Conservation (phyloP, 2,329 filamentous ascomycete genomes). For the Fusarium robinianum region DNA sequence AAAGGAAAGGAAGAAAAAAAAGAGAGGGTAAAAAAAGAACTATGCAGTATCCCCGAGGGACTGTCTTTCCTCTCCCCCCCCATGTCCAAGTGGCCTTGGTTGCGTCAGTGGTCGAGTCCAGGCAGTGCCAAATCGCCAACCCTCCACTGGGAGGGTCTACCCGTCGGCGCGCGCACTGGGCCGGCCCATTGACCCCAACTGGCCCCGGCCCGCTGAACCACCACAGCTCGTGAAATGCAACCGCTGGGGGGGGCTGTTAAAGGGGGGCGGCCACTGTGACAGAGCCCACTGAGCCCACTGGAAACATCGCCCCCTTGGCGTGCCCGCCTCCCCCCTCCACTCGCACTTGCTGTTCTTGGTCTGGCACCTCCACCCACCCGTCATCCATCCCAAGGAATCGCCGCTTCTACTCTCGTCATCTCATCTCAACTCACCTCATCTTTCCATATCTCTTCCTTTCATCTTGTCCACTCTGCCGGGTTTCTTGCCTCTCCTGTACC, state of each 20-base stretch:
- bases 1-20: no score
- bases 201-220: slow-evolving; percentile 24
- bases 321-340: slow-evolving; percentile 12
- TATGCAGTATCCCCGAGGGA: no score
- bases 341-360: slow-evolving; percentile 28
- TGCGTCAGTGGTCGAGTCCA: slow-evolving; percentile 29
- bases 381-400: slow-evolving; percentile 22
- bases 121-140: slow-evolving; percentile 23
- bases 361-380: slow-evolving; percentile 31
- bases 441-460: slow-evolving; percentile 8
- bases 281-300: slow-evolving; percentile 25
- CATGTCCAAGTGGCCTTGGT: no score
- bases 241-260: no score
- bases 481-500: slow-evolving; percentile 7
- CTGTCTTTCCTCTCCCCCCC: no score
- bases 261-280: slow-evolving; percentile 24
- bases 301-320: slow-evolving; percentile 28
- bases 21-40: no score
- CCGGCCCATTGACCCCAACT: slow-evolving; percentile 12
- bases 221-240: slow-evolving; percentile 31
- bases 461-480: no score
- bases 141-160: slow-evolving; percentile 23
- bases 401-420: slow-evolving; percentile 20
- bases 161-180: slow-evolving; percentile 25
- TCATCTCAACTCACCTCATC: slow-evolving; percentile 17